These are phyloP conservation scores for Blastobotrys indianensis DNA, from an alignment of 1,139 yeast genomes.

Conservation along the genomic window DNA sequence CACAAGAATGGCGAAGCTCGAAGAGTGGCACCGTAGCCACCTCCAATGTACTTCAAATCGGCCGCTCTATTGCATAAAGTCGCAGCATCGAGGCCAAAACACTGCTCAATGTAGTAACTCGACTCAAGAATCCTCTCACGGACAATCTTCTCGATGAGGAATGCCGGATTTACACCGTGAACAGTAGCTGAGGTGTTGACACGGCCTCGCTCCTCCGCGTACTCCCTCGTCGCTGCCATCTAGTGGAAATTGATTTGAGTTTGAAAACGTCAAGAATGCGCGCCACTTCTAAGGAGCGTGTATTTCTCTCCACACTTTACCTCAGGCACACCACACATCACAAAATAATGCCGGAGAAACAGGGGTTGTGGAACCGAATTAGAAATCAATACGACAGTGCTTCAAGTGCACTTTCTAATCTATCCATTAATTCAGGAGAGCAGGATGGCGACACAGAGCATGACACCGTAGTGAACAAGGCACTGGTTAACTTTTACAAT, in stretches of 20 bases:
- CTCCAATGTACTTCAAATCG: conserved; percentile 38
- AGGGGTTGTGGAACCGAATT: conserved; percentile 23
- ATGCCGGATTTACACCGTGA: conserved; percentile 46
- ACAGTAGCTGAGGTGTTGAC: conserved; percentile 30
- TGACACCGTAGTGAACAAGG: conserved; percentile 34
- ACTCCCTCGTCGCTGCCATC: background rate
- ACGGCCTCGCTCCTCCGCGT: conserved; percentile 33
- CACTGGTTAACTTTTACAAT: conserved; percentile 30
- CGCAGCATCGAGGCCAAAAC: conserved; percentile 53
- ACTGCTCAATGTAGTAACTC: conserved; percentile 59
- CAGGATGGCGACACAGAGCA: conserved; percentile 32
- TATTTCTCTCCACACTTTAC: too few relatives aligned
- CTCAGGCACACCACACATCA: background rate
- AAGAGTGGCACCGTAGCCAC: conserved; percentile 43
- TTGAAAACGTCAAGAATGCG: background rate
- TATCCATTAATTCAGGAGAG: conserved; percentile 27
- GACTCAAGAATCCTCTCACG: conserved; percentile 65
- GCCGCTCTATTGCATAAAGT: conserved; percentile 45
- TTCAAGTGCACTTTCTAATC: conserved; percentile 23
- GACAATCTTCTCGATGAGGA: conserved; percentile 58
- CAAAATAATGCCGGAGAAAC: conserved; percentile 9
- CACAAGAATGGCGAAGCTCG: conserved; percentile 62
- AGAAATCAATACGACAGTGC: conserved; percentile 24
- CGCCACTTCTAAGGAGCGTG: too few relatives aligned
- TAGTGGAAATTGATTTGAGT: background rate